phyloP scores from a whole-genome alignment of 176 grass and related monocot species.

The Carex kokanica region DNA sequence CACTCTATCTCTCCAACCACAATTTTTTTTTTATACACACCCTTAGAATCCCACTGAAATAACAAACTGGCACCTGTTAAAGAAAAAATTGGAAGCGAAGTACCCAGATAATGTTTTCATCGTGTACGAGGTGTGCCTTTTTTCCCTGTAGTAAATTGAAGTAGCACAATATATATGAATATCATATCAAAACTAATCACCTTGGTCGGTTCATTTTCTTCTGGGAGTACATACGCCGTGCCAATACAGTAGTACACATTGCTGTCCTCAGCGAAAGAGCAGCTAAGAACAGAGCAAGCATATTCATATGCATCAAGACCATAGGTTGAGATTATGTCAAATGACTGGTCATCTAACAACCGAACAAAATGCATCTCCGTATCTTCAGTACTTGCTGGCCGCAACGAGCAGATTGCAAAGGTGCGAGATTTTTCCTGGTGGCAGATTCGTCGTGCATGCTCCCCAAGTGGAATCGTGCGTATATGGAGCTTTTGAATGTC shows the following conservation, averaged over 20 bases:
- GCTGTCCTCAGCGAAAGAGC: conserved; percentile 78
- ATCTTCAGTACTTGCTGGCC: conserved; percentile 52
- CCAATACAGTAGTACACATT: conserved; percentile 90
- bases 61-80: not conserved
- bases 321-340: conserved; percentile 74
- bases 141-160: not conserved
- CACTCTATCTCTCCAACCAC: not conserved
- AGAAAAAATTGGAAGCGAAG: not conserved
- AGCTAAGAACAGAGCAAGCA: conserved; percentile 88
- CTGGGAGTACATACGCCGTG: conserved; percentile 87
- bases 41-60: not conserved
- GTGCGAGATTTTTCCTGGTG: conserved; percentile 86
- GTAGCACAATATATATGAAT: not conserved
- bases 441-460: conserved; percentile 82
- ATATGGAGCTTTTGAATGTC: conserved; percentile 97
- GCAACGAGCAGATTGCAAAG: conserved; percentile 68
- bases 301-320: conserved; percentile 71
- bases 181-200: conserved; percentile 30
- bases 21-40: too few relatives aligned
- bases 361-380: conserved; percentile 75
- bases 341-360: conserved; percentile 83
- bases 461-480: conserved; percentile 71
- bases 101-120: not conserved
- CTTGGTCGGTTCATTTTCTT: conserved; percentile 93
- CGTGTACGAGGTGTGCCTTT: not conserved